Evolutionary conservation across 2,329 filamentous ascomycete genomes (phyloP).

Genomic region (Monosporascus cannonballus): DNA sequence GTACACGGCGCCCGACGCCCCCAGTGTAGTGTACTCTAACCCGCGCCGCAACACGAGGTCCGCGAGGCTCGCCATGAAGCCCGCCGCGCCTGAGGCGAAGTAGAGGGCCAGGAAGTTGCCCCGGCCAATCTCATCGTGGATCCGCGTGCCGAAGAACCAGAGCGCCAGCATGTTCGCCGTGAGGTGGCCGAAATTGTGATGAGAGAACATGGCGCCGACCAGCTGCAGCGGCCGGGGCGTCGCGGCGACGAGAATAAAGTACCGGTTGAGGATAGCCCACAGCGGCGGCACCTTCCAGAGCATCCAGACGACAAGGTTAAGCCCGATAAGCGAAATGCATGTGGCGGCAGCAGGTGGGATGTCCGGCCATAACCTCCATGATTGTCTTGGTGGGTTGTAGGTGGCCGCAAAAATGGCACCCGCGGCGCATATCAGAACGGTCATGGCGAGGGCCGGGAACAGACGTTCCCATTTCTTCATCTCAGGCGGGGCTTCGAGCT

Average conservation of each 20-base stretch:
- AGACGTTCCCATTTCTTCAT: conserved; percentile 49
- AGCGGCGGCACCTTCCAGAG: conserved; percentile 59
- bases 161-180: conserved; percentile 59
- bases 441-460: conserved; percentile 46
- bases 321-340: conserved; percentile 52
- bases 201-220: conserved; percentile 62
- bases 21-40: conserved; percentile 48
- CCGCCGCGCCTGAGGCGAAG: conserved; percentile 50
- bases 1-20: conserved; percentile 60
- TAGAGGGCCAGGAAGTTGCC: conserved; percentile 65
- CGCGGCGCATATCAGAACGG: conserved; percentile 37
- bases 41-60: conserved; percentile 40
- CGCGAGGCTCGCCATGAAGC: conserved; percentile 52
- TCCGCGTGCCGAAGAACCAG: conserved; percentile 57
- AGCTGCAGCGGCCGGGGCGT: conserved; percentile 57
- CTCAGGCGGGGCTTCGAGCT: conserved; percentile 45
- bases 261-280: conserved; percentile 62
- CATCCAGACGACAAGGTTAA: conserved; percentile 51
- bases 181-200: conserved; percentile 57
- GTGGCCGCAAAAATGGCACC: conserved; percentile 38
- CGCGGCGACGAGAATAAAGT: conserved; percentile 59
- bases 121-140: conserved; percentile 66
- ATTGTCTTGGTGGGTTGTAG: conserved; percentile 45
- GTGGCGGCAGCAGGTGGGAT: conserved; percentile 59
- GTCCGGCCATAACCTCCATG: conserved; percentile 50